phyloP scores from a whole-genome alignment of 805 yeast species.

The Starmerella cellae region DNA sequence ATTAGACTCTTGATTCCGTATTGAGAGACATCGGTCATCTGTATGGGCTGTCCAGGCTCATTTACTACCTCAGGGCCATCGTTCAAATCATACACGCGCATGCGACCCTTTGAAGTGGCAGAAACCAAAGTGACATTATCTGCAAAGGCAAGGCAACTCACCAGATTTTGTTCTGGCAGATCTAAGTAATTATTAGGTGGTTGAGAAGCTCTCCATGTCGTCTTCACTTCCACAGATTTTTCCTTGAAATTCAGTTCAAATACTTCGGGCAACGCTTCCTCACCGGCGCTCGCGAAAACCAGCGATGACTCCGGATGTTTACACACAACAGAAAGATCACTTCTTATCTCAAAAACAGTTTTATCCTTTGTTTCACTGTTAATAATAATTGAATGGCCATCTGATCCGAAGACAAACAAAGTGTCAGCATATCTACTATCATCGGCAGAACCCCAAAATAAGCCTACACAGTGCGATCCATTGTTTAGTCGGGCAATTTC shows the following conservation, averaged over 20 bases:
- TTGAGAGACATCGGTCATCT: conserved; percentile 41
- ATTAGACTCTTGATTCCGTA: conserved; percentile 38
- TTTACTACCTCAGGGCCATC: conserved; percentile 31
- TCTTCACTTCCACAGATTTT: conserved; percentile 21
- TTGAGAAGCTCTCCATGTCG: conserved; percentile 58
- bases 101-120: conserved; percentile 61
- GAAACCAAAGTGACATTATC: conserved; percentile 43
- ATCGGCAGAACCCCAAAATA: background rate
- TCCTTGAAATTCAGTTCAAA: conserved; percentile 25
- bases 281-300: conserved; percentile 72
- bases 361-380: background rate
- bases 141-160: conserved; percentile 43
- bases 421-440: background rate
- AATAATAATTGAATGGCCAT: conserved; percentile 25
- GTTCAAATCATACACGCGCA: conserved; percentile 34
- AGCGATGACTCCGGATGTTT: conserved; percentile 36
- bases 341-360: conserved; percentile 2
- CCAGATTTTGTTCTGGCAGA: conserved; percentile 72
- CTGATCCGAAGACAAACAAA: conserved; percentile 25
- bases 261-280: conserved; percentile 56
- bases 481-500: background rate
- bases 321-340: conserved; percentile 7
- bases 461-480: background rate
- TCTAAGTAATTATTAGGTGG: conserved; percentile 71
- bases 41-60: conserved; percentile 42